Base-by-base conservation (phyloP, 2,329 filamentous ascomycete species). In the Macrophomina pseudophaseolina region DNA sequence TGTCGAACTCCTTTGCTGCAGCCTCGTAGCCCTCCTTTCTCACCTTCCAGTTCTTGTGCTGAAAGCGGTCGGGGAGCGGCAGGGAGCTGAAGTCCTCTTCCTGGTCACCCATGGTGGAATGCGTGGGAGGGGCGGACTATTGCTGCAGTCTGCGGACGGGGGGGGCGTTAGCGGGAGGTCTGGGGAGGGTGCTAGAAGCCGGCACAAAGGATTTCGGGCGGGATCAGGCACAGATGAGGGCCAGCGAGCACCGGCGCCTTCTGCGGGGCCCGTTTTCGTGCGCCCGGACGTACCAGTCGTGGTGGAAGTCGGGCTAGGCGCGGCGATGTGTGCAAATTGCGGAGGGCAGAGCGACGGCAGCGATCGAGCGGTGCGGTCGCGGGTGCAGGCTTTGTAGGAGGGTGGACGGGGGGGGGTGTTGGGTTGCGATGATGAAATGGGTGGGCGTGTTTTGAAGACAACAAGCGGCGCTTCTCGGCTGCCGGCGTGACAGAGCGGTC, bases 41-140 rank as follows among this genome's bases (percentile, higher is more conserved):
- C 49, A 97, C 94, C 86, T 99, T 99, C 95, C 95, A 99, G 75
- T 91, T 88, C 91, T 97, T 97, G 84, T 97, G 93, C 65, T 87
- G 84, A 81, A 94, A 96, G 76, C 92, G 88, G 70, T 97, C 93
- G 52, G 88, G 84, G 66, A 97, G 80, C 51, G 93, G 91, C 69
- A 97, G 82, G 70, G 90, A 87, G 80, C 88, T 90, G 78, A 90
- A 94, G 78, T 97, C 92, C 76, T 94, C 91, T 79, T 94, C 91
- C 77, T 86, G 82, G 71, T 96, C 93, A 67, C 90, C 91, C 92
- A 96, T 96, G 72, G 66, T 75, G 48, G 8, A 53, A 53, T 38
- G 35, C 62, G 33, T 18, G 40, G 38, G 16, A 51, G 42, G 12
- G 32, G 40, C 28, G 51, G 14, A 56, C 56, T 68, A 58, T 66